Evolutionary conservation across 1,284 basidiomycete species (phyloP).

Genomic region (Malassezia caprae): DNA sequence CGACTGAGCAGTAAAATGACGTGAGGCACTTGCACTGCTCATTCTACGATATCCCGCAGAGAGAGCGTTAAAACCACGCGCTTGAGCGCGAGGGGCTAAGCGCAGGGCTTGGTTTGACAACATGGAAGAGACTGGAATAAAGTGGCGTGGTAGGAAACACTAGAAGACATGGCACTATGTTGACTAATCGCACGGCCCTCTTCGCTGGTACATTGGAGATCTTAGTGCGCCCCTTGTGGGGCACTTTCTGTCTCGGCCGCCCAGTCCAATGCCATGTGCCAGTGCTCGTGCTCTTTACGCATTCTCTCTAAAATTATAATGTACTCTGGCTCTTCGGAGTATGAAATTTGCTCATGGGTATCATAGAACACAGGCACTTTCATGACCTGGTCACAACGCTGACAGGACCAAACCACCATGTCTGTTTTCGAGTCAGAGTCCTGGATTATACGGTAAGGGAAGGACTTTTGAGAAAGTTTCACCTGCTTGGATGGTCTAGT

Average conservation of each 20-base stretch:
- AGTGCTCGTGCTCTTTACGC: conserved; percentile 12
- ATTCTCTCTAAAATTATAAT: neutral
- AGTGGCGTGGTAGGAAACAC: neutral
- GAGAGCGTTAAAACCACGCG: neutral
- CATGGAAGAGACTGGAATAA: neutral
- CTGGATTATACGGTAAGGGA: neutral
- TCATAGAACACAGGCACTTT: conserved; percentile 14
- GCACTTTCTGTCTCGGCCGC: neutral
- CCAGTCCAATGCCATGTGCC: conserved; percentile 17
- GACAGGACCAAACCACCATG: conserved; percentile 8
- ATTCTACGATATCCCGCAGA: neutral
- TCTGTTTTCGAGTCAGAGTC: conserved; percentile 10
- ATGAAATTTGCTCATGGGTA: neutral
- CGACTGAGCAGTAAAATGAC: neutral
- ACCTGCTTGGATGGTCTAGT: neutral
- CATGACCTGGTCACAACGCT: neutral
- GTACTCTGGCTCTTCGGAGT: neutral
- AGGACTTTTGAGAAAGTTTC: neutral
- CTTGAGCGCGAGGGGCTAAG: neutral
- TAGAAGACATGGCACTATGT: neutral
- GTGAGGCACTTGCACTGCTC: neutral
- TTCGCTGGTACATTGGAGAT: neutral
- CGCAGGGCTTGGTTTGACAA: neutral
- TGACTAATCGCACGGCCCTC: neutral
- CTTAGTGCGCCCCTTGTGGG: neutral